phyloP scores from a whole-genome alignment of 2,329 filamentous ascomycete genomes.

The Hymenoscyphus linearis region DNA sequence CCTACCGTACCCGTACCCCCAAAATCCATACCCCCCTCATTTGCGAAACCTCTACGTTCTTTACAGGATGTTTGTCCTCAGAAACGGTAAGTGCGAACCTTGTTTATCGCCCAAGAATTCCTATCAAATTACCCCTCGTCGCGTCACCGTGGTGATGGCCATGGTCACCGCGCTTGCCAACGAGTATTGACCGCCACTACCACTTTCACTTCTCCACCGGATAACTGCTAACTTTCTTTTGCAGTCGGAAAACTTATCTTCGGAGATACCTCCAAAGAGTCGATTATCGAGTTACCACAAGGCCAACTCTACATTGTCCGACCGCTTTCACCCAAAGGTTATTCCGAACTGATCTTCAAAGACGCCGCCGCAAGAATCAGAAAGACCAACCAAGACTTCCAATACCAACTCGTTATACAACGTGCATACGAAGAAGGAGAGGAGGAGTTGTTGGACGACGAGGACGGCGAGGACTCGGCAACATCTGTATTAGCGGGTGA shows the following conservation, averaged over 20 bases:
- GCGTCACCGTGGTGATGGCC: neutral
- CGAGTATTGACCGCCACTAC: neutral
- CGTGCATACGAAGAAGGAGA: constrained; percentile 97
- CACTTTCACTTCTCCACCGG: neutral
- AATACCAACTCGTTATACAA: constrained; percentile 96
- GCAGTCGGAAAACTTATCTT: constrained; percentile 90
- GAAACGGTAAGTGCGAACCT: constrained; percentile 9
- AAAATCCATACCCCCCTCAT: neutral
- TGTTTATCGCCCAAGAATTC: constrained; percentile 2
- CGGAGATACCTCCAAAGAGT: constrained; percentile 73
- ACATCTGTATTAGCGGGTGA: constrained; percentile 70
- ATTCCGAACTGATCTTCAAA: constrained; percentile 98
- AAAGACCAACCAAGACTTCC: constrained; percentile 87
- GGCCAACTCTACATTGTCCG: constrained; percentile 97
- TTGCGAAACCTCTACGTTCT: neutral
- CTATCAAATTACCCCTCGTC: neutral
- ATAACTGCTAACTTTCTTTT: constrained; percentile 14
- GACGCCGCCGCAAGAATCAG: constrained; percentile 91
- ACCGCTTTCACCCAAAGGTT: constrained; percentile 91
- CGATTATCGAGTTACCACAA: constrained; percentile 88
- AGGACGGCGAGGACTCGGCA: constrained; percentile 77
- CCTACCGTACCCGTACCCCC: neutral
- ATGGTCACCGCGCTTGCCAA: neutral
- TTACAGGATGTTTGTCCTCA: constrained; percentile 7
- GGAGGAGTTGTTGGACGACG: constrained; percentile 83